These are phyloP conservation scores for Kregervanrija fluxuum DNA, from an alignment of 805 yeast genomes.

Conservation along the genomic window DNA sequence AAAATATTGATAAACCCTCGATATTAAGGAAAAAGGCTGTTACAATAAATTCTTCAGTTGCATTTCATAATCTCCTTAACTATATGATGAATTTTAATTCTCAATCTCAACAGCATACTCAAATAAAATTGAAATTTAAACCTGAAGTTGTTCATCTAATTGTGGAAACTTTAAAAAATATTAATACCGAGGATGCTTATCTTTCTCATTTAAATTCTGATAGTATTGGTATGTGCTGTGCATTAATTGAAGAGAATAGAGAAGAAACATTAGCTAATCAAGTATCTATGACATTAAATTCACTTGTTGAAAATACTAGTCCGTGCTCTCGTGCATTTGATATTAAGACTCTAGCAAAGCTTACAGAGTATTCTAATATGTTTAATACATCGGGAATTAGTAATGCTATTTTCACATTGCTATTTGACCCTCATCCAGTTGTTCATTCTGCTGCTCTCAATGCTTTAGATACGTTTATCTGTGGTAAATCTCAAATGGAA, in stretches of 20 bases:
- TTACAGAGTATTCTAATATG: constrained; percentile 20
- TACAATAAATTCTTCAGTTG: constrained; percentile 53
- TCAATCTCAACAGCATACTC: background rate
- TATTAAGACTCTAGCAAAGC: constrained; percentile 34
- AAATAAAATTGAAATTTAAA: constrained; percentile 13
- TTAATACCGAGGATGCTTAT: constrained; percentile 16
- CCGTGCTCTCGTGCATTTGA: constrained; percentile 60
- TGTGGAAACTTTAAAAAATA: constrained; percentile 23
- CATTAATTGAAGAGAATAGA: constrained; percentile 18
- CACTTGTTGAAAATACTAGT: constrained; percentile 55
- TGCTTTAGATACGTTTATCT: constrained; percentile 49
- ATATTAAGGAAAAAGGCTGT: constrained; percentile 37
- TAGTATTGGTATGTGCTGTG: constrained; percentile 25
- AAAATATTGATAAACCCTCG: constrained; percentile 9
- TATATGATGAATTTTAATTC: constrained; percentile 21
- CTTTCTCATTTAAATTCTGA: constrained; percentile 24
- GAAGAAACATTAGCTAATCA: constrained; percentile 30
- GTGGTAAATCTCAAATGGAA: constrained; percentile 36
- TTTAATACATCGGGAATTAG: constrained; percentile 38
- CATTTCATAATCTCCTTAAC: constrained; percentile 47
- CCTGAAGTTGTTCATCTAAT: constrained; percentile 17
- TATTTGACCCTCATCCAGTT: constrained; percentile 76
- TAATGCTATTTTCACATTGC: constrained; percentile 51
- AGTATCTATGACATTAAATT: constrained; percentile 49
- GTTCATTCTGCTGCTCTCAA: constrained; percentile 71